Percentiles rank a stretch among this genome's conserved stretches.
Evolutionary conservation across 345 rosid species (phyloP).

Genomic region (Aurinia saxatilis): DNA sequence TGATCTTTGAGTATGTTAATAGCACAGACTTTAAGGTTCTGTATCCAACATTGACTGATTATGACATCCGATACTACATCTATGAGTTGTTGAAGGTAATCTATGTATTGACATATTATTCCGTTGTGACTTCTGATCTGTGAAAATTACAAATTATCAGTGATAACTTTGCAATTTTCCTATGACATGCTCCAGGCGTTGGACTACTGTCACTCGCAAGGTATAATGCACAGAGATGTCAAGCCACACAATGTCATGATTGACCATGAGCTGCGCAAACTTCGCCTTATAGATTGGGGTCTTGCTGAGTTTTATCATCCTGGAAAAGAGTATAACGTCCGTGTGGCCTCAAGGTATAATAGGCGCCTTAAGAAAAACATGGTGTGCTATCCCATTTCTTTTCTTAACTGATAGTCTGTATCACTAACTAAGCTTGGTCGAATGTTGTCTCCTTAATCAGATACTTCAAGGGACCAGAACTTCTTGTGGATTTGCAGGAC

Average conservation of each 20-base stretch:
- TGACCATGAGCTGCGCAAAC: constrained; percentile 83
- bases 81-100: constrained; percentile 75
- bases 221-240: constrained; percentile 91
- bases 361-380: background rate
- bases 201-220: constrained; percentile 84
- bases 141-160: background rate
- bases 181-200: constrained; percentile 45
- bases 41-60: constrained; percentile 83
- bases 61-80: constrained; percentile 84
- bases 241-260: constrained; percentile 93
- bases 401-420: background rate
- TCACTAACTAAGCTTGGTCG: background rate
- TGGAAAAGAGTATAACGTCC: constrained; percentile 76
- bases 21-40: constrained; percentile 79
- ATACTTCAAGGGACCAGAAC: constrained; percentile 98
- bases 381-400: background rate
- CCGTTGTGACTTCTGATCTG: background rate
- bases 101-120: too few species aligned
- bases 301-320: constrained; percentile 91
- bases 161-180: background rate
- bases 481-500: constrained; percentile 90
- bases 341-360: constrained; percentile 78
- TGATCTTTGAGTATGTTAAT: constrained; percentile 85
- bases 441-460: constrained; percentile 28
- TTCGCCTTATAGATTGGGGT: constrained; percentile 85